Evolutionary conservation across 2,329 filamentous ascomycete species (phyloP).

Genomic region (Elsinoe arachidis): DNA sequence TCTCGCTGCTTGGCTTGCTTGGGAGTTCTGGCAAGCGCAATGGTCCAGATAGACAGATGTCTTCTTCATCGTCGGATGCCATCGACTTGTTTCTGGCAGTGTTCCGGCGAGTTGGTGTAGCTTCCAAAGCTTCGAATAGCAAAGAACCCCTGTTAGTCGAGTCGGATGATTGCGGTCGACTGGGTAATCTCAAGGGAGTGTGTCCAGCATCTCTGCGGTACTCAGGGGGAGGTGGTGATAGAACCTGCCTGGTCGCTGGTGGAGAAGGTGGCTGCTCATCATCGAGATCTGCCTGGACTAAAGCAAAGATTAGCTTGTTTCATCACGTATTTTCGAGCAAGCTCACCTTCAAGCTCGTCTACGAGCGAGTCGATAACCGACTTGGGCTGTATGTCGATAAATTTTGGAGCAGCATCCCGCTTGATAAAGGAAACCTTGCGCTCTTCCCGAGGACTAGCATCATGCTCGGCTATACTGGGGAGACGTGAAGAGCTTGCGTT

Average conservation of each 20-base stretch:
- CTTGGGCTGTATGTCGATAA: slow-evolving; percentile 10
- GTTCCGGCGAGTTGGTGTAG: slow-evolving; percentile 30
- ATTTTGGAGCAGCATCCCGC: slow-evolving; percentile 13
- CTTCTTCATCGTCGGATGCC: slow-evolving; percentile 24
- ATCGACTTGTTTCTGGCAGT: slow-evolving; percentile 27
- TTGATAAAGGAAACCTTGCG: slow-evolving; percentile 13
- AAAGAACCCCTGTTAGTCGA: slow-evolving; percentile 16
- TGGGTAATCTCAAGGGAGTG: slow-evolving; percentile 25
- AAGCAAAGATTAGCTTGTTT: slow-evolving; percentile 18
- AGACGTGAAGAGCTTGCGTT: slow-evolving; percentile 17
- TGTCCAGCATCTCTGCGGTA: slow-evolving; percentile 27
- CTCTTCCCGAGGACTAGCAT: slow-evolving; percentile 22
- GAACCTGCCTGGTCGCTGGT: slow-evolving; percentile 16
- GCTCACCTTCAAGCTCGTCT: slow-evolving; percentile 4
- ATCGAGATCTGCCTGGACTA: slow-evolving; percentile 18
- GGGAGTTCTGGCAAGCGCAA: slow-evolving; percentile 30
- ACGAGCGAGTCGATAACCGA: not conserved
- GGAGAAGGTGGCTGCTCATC: slow-evolving; percentile 26
- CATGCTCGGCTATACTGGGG: slow-evolving; percentile 28
- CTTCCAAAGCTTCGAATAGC: slow-evolving; percentile 24
- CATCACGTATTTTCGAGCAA: not conserved
- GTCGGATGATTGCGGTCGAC: slow-evolving; percentile 23
- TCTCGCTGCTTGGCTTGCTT: slow-evolving; percentile 24
- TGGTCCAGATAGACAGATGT: slow-evolving; percentile 26
- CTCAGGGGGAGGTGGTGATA: slow-evolving; percentile 26